Percentiles rank a stretch among this genome's conserved stretches.
These are phyloP conservation scores for Gymnopilus junonius DNA, from an alignment of 768 basidiomycete species.

Conservation along the genomic window DNA sequence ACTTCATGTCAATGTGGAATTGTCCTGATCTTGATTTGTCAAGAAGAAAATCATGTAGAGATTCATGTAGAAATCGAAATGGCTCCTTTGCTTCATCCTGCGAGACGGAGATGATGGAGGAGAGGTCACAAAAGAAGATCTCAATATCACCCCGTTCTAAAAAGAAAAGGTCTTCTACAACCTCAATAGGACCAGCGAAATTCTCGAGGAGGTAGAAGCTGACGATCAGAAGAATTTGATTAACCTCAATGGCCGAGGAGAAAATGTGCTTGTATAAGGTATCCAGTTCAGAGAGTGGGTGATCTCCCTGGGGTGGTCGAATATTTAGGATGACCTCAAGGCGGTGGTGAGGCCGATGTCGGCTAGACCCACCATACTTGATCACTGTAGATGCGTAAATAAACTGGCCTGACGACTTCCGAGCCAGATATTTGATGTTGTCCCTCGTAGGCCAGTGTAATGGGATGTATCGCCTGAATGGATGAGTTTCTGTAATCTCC, in stretches of 20 bases:
- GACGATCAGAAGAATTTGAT: neutral
- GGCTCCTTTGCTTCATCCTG: neutral
- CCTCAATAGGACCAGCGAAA: neutral
- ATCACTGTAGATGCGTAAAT: conserved; percentile 4
- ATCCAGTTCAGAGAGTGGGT: conserved; percentile 7
- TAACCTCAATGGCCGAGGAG: neutral
- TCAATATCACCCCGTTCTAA: neutral
- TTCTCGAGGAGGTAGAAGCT: neutral
- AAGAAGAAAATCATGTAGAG: conserved; percentile 1
- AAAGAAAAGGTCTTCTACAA: neutral
- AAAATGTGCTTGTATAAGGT: conserved; percentile 2
- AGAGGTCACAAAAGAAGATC: neutral
- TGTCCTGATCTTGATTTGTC: neutral
- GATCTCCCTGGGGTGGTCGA: neutral
- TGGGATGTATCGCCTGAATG: neutral
- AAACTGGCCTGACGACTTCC: conserved; percentile 8
- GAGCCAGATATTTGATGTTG: neutral
- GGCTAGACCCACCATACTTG: neutral
- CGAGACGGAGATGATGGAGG: neutral
- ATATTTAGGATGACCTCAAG: conserved; percentile 1
- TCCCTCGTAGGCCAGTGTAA: neutral
- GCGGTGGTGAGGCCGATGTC: conserved; percentile 4
- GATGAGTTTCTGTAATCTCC: neutral
- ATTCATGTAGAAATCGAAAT: conserved; percentile 1
- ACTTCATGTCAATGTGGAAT: neutral